These are phyloP conservation scores for Anisogramma anomala DNA, from an alignment of 2,329 filamentous ascomycete genomes.

Conservation along the genomic window DNA sequence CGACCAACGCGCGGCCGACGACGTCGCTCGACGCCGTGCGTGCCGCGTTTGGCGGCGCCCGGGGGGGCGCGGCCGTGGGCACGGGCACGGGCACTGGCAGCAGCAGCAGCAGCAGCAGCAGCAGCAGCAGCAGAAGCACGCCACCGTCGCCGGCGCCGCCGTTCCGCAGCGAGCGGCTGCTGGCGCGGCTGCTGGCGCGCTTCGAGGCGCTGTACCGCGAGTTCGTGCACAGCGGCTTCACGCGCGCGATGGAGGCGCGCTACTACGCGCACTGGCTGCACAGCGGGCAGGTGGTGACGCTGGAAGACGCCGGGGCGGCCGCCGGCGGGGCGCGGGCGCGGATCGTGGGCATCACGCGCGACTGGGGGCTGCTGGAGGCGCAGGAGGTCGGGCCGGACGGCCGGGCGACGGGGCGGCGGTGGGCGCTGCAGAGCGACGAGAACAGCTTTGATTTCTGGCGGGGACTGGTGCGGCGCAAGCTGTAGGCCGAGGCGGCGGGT, in stretches of 20 bases:
- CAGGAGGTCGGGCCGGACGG: slow-evolving; percentile 71
- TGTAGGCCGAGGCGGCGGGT: slow-evolving; percentile 27
- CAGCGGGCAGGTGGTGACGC: slow-evolving; percentile 55
- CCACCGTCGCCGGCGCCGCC: slow-evolving; percentile 25
- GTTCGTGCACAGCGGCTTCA: slow-evolving; percentile 69
- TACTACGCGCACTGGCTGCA: slow-evolving; percentile 88
- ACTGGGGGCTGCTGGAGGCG: slow-evolving; percentile 78
- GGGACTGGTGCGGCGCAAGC: slow-evolving; percentile 72
- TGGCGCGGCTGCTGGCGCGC: slow-evolving; percentile 66
- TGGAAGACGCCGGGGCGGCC: slow-evolving; percentile 74
- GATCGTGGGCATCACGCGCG: slow-evolving; percentile 78
- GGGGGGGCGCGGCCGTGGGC: no score
- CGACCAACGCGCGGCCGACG: slow-evolving; percentile 72
- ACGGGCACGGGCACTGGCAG: no score
- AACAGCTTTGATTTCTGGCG: slow-evolving; percentile 98
- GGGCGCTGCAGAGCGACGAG: slow-evolving; percentile 85
- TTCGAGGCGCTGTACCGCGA: slow-evolving; percentile 67
- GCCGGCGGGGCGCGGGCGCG: slow-evolving; percentile 63
- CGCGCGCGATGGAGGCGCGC: slow-evolving; percentile 54
- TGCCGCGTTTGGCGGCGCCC: slow-evolving; percentile 21
- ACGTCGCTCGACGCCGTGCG: slow-evolving; percentile 73
- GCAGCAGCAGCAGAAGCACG: no score
- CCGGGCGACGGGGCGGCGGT: slow-evolving; percentile 62
- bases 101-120: no score
- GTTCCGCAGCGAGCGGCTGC: slow-evolving; percentile 65